phyloP scores from a whole-genome alignment of 441 rosid species.

The Heliophila coronopifolia region DNA sequence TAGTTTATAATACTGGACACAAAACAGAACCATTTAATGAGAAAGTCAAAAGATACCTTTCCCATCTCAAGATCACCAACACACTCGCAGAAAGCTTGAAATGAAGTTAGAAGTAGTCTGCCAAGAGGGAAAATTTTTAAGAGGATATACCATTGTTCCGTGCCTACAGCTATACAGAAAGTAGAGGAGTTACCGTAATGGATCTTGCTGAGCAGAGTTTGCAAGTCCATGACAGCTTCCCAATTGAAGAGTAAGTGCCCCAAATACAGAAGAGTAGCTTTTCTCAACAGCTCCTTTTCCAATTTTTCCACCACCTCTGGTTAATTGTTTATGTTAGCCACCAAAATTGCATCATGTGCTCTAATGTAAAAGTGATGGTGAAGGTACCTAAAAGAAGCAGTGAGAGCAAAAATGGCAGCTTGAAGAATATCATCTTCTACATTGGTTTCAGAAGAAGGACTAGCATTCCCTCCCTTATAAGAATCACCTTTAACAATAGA shows the following conservation, averaged over 20 bases:
- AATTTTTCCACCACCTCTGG: constrained; percentile 94
- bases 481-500: constrained; percentile 46
- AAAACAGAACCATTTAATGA: constrained; percentile 8
- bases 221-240: constrained; percentile 94
- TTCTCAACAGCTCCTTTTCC: constrained; percentile 93
- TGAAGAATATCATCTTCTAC: constrained; percentile 63
- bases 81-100: constrained; percentile 97
- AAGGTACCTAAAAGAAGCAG: constrained; percentile 86
- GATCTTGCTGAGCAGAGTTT: constrained; percentile 77
- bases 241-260: constrained; percentile 81
- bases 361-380: constrained; percentile 19
- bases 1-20: constrained; percentile 16
- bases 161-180: constrained; percentile 13
- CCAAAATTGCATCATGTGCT: constrained; percentile 18
- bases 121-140: constrained; percentile 25
- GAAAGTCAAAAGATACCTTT: constrained; percentile 50
- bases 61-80: constrained; percentile 99
- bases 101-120: constrained; percentile 88
- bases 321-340: constrained; percentile 31
- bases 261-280: constrained; percentile 84
- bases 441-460: constrained; percentile 42
- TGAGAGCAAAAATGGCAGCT: constrained; percentile 86
- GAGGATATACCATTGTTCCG: constrained; percentile 5
- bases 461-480: constrained; percentile 56
- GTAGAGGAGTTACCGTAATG: constrained; percentile 55